Conservation (phyloP, 129 eudicot species). For the Tagetes erecta region DNA sequence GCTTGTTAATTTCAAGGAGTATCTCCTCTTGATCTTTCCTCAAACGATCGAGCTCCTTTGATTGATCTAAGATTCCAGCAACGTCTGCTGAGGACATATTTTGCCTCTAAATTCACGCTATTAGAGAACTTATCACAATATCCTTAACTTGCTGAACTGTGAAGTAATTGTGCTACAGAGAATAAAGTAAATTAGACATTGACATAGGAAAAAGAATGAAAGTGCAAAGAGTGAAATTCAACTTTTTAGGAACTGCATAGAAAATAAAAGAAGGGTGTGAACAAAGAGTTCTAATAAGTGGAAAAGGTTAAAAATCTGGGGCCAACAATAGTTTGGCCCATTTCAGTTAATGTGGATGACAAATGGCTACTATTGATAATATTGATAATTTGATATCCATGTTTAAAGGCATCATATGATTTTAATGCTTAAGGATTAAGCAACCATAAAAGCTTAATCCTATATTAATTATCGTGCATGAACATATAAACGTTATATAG, state of each 20-base stretch:
- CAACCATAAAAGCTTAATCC: constrained; percentile 6
- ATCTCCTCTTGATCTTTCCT: constrained; percentile 82
- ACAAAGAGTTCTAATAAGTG: neutral
- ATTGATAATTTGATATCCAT: neutral
- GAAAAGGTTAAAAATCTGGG: neutral
- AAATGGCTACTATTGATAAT: neutral
- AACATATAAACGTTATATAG: neutral
- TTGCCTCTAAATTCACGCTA: constrained; percentile 11
- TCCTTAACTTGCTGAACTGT: constrained; percentile 17
- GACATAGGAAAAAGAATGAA: neutral
- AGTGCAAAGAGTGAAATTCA: neutral
- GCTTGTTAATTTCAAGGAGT: constrained; percentile 67
- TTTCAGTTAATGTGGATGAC: constrained; percentile 13
- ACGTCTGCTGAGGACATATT: constrained; percentile 69
- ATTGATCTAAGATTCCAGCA: constrained; percentile 61
- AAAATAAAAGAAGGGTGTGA: neutral
- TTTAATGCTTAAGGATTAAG: constrained; percentile 16
- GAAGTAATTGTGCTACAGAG: neutral
- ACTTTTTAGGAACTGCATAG: neutral
- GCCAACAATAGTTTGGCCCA: neutral
- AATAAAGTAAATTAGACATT: neutral
- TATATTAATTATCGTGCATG: neutral
- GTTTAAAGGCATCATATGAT: constrained; percentile 10
- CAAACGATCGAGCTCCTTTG: constrained; percentile 90
- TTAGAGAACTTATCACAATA: constrained; percentile 16